These are phyloP conservation scores for Rhizopus sp. DNA, from an alignment of 371 early-diverging fungal genomes.

Conservation along the genomic window DNA sequence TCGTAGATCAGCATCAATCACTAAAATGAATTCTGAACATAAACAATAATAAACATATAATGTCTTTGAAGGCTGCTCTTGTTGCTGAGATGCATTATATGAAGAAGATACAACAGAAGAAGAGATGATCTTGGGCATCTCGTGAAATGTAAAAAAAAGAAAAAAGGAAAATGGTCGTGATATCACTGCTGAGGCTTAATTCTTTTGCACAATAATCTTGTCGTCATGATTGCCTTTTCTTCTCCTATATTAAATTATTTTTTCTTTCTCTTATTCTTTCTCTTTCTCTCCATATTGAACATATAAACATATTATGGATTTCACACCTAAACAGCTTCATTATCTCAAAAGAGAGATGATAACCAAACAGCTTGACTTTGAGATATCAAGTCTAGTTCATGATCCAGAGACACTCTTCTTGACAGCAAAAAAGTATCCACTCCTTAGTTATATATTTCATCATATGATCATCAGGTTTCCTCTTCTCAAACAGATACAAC, in stretches of 20 bases:
- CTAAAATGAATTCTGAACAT: conserved; percentile 74
- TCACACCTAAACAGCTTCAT: conserved; percentile 29
- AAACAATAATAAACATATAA: conserved; percentile 75
- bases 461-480: conserved; percentile 43
- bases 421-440: conserved; percentile 21
- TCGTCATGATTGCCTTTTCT: background rate
- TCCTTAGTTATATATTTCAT: conserved; percentile 39
- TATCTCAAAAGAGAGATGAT: conserved; percentile 33
- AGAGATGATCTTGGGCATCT: conserved; percentile 70
- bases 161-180: background rate
- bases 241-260: background rate
- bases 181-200: background rate
- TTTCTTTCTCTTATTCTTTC: conserved; percentile 6
- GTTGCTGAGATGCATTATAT: conserved; percentile 43
- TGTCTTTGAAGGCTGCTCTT: conserved; percentile 36
- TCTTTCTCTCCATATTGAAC: background rate
- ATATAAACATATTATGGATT: conserved; percentile 6
- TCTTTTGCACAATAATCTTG: background rate
- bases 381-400: conserved; percentile 8
- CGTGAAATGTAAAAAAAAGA: background rate
- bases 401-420: conserved; percentile 12
- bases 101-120: conserved; percentile 68
- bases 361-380: conserved; percentile 16
- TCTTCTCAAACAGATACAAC: conserved; percentile 33
- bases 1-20: conserved; percentile 63